Evolutionary conservation across 768 basidiomycete species (phyloP), one percentile per base, ranked within the genome.

Genomic region (Termitomyces sp.): DNA sequence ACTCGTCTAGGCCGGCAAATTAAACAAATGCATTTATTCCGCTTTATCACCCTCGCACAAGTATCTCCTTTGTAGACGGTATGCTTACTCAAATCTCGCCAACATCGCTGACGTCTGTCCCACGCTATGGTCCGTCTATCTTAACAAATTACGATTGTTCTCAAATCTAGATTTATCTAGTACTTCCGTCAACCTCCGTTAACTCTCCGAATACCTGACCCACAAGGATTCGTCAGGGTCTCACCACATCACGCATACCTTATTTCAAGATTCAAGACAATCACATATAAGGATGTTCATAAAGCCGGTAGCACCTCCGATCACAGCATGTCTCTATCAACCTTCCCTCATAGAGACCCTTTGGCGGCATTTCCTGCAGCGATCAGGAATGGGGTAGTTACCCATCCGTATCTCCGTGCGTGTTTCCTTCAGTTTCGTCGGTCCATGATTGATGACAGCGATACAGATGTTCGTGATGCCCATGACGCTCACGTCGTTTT

Each of bases 401-500:
- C 77, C 1, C 78, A 80, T 60, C 78, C 78, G 42, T 72, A 74
- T 30, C 74, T 80, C 53, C 78, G 78, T 79, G 64, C 17, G 73
- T 68, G 7, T 30, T 14, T 11, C 28, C 15, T 43, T 49, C 32
- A 17, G 55, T 24, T 41, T 35, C 32, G 41, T 42, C 32, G 12
- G 22, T 12, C 19, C 21, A 35, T 42, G 12, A 11, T 45, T 40
- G 15, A 22, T 44, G 4, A 42, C 30, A 30, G 32, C 32, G 5
- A 26, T 32, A 2, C 44, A 91, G 89, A 90, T 63, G 79, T 90
- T 35, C 83, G 88, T 15, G 87, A 90, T 67, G 86, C 87, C n/a
- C 79, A 81, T 57, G 88, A 91, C 65, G 88, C 88, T 2, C 87
- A 90, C 61, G 72, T 85, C 45, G 71, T 91, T 43, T 76, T 91